These are phyloP conservation scores for Nicotiana otophora DNA, from an alignment of 257 asterid genomes.

Conservation along the genomic window DNA sequence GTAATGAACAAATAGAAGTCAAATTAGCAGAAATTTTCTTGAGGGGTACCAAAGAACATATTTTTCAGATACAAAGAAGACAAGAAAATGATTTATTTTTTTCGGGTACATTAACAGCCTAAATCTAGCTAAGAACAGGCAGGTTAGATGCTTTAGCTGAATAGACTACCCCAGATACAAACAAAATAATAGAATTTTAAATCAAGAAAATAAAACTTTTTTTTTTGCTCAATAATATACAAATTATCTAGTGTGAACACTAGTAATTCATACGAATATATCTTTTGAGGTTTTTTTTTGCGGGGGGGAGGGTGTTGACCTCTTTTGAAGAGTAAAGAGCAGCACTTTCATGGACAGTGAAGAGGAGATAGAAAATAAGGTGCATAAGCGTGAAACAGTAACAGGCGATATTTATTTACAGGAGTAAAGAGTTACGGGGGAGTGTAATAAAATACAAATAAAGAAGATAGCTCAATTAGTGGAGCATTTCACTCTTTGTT, in stretches of 20 bases:
- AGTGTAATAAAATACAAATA: not conserved
- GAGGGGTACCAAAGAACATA: not conserved
- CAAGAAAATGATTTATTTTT: not conserved
- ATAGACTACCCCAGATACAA: slow-evolving; percentile 17
- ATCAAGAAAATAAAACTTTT: not conserved
- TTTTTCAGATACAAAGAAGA: not conserved
- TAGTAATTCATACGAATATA: not conserved
- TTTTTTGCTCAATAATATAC: not conserved
- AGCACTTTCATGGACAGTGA: not conserved
- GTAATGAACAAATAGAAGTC: slow-evolving; percentile 7
- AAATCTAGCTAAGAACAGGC: slow-evolving; percentile 28
- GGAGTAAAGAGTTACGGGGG: not conserved
- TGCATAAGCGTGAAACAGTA: not conserved
- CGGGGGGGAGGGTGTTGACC: not conserved
- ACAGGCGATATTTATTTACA: not conserved
- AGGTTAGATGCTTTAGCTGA: slow-evolving; percentile 13
- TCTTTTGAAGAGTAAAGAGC: not conserved
- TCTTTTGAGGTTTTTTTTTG: not conserved
- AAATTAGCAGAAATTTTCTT: not conserved
- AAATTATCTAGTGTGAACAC: not conserved
- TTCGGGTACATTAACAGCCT: slow-evolving; percentile 18
- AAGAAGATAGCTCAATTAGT: not conserved
- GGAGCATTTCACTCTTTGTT: not conserved
- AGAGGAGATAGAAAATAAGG: not conserved
- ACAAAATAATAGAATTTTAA: slow-evolving; percentile 10